Base-by-base conservation (phyloP, 306 rosid species). In the Psophocarpus tetragonolobus region DNA sequence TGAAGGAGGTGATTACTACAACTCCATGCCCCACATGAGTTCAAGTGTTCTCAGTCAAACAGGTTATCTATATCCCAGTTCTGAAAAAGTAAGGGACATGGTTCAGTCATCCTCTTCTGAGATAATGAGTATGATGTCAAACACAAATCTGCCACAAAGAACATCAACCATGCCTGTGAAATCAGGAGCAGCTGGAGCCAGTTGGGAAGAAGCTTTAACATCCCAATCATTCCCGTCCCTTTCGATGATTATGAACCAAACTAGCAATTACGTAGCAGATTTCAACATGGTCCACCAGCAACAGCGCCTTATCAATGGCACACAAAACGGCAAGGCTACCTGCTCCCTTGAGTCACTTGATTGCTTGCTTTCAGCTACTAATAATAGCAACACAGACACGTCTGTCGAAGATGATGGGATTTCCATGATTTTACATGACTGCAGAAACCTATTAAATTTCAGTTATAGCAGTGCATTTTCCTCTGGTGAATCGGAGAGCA, bases 371-470 rank as follows among this genome's bases (percentile, higher is more conserved):
- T 85, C 86, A 1, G 76, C 76, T n/a, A 45, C 82, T 29, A 85
- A 71, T n/a, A 81, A 73, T 58, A 78, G 81, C 38, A 82, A 82
- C 74, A 74, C 84, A 20, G 88, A 82, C 35, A 69, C 84, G 3
- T 81, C 84, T 20, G 42, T 69, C 3, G 76, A 82, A 82, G 88
- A 85, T 69, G 86, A 92, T 62, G 92, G 89, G 8, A 87, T 88
- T 63, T 91, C 97, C 75, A 83, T 82, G 82, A 65, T 88, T 35
- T 76, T 91, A 69, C 81, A 91, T 53, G 91, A 87, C 69, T 90
- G 87, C 81, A 84, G 90, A 83, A 89, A 84, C 80, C 71, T 88
- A n/a, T 85, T 88, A 91, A 91, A 71, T 85, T 86, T 85, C 47
- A 83, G 82, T 83, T 65, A 73, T 61, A 79, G 79, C 41, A 64